A percentile compares a stretch with the other conserved stretches of the same genome.
These are phyloP conservation scores for Pseudotsuga menziesii DNA, from an alignment of 75 land plant species.

Conservation along the genomic window DNA sequence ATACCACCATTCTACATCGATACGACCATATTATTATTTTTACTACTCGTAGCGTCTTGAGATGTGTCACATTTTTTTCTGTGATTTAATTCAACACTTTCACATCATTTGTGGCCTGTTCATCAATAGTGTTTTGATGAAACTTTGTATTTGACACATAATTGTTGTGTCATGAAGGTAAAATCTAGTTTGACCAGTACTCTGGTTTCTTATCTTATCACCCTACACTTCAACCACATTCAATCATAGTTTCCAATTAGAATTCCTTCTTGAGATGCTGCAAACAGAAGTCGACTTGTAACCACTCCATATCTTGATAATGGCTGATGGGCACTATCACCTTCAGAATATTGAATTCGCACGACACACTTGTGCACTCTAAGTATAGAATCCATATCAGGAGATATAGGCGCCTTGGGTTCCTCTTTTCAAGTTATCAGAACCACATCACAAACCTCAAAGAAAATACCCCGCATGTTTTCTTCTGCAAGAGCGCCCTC, in stretches of 20 bases:
- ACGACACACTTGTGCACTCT: slow-evolving; percentile 46
- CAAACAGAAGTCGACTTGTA: slow-evolving; percentile 20
- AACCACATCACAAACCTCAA: no score
- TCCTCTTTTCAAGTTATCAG: slow-evolving; percentile 94
- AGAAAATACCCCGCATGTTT: no score
- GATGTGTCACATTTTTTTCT: background rate
- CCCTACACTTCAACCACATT: no score
- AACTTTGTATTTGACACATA: slow-evolving; percentile 3
- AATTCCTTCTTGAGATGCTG: slow-evolving; percentile 27
- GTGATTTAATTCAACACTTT: slow-evolving; percentile 8
- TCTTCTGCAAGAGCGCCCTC: no score
- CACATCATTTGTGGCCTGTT: background rate
- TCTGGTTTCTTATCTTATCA: slow-evolving; percentile 69
- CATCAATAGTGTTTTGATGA: background rate
- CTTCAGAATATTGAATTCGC: slow-evolving; percentile 9
- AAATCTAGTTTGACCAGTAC: slow-evolving; percentile 73
- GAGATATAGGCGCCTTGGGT: slow-evolving; percentile 66
- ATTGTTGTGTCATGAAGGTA: slow-evolving; percentile 23
- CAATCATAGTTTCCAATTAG: slow-evolving; percentile 36
- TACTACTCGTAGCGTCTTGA: background rate
- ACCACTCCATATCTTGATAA: background rate
- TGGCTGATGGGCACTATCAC: slow-evolving; percentile 2
- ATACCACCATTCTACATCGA: slow-evolving; percentile 2
- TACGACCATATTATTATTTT: background rate
- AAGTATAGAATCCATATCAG: slow-evolving; percentile 86